Evolutionary conservation across 2,329 filamentous ascomycete species (phyloP), one percentile per base, ranked within the genome.

Genomic region (Ceratocystis papillata): DNA sequence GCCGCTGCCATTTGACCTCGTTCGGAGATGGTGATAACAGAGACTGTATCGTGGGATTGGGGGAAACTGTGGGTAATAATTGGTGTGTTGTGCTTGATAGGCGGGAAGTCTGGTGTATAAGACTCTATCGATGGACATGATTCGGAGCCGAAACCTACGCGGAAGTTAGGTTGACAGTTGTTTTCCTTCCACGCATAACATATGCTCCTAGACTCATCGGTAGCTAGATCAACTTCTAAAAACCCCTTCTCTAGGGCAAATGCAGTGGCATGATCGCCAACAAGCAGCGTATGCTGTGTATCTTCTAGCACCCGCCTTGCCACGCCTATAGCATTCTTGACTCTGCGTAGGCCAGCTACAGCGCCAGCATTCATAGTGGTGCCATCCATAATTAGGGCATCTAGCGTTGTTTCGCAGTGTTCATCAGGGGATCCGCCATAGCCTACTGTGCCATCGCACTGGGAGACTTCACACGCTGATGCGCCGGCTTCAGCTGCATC

Each of bases 361-460:
- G 80, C 80, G 53, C 81, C 81, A 0, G 77, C 76, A 17, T 81
- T 80, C 74, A 83, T 76, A n/a, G 75, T 79, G 0, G 72, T 73
- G 33, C 81, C 81, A 71, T 83, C 81, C 77, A 83, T 83, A 72
- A 83, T 77, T 75, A 83, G 76, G n/a, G 81, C 81, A 72, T 83
- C 81, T 15, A 83, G 79, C 0, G 81, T 83, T 2, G 81, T 83
- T 73, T 83, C 81, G 73, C 81, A 83, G 41, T 73, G 72, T 71
- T 83, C 81, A 68, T 82, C 80, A 0, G 81, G 80, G 1, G 80
- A 82, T 6, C 81, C 81, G 65, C 81, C 81, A 69, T 74, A 82
- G 63, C 81, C 81, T 46, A 83, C 81, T 46, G 77, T 81, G 62
- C 78, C 77, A 70, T 83, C 81, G 73, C 81, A 83, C 68, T 79